phyloP scores from a whole-genome alignment of 2,329 filamentous ascomycete species.

The Fusarium torreyae region DNA sequence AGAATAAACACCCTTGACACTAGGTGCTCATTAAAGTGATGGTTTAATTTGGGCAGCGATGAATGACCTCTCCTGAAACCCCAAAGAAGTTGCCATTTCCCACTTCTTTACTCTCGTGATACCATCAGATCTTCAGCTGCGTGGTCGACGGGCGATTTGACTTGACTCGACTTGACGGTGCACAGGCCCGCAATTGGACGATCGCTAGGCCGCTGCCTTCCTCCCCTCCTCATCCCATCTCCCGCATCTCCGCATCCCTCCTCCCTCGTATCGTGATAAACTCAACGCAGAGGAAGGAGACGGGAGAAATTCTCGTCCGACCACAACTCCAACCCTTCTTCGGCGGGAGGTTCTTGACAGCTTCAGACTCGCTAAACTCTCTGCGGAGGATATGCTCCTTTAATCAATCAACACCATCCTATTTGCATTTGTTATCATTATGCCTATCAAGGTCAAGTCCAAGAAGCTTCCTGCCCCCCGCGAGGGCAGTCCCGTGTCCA shows the following conservation, averaged over 20 bases:
- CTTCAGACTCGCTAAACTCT: not conserved
- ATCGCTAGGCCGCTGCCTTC: constrained; percentile 16
- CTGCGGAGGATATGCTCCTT: constrained; percentile 3
- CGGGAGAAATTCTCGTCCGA: constrained; percentile 9
- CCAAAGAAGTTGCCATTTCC: constrained; percentile 10
- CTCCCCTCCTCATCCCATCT: constrained; percentile 19
- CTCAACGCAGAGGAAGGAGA: constrained; percentile 17
- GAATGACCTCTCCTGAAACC: constrained; percentile 25
- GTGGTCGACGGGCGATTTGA: constrained; percentile 25
- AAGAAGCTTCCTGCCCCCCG: constrained; percentile 53
- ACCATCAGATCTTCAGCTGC: constrained; percentile 22
- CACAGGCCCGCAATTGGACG: constrained; percentile 37
- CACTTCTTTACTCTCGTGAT: constrained; percentile 30
- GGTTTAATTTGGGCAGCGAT: constrained; percentile 12
- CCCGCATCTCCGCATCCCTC: constrained; percentile 23
- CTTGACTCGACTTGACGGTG: constrained; percentile 22
- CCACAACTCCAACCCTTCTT: not conserved
- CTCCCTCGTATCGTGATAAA: constrained; percentile 27
- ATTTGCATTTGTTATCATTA: constrained; percentile 32
- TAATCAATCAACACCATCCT: not conserved
- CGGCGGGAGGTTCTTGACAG: not conserved
- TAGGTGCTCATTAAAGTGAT: not conserved
- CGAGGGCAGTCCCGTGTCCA: constrained; percentile 56
- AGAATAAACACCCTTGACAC: not conserved
- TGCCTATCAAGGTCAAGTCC: constrained; percentile 58